phyloP scores from a whole-genome alignment of 768 basidiomycete genomes.

The Pleurotus tuber-regium region DNA sequence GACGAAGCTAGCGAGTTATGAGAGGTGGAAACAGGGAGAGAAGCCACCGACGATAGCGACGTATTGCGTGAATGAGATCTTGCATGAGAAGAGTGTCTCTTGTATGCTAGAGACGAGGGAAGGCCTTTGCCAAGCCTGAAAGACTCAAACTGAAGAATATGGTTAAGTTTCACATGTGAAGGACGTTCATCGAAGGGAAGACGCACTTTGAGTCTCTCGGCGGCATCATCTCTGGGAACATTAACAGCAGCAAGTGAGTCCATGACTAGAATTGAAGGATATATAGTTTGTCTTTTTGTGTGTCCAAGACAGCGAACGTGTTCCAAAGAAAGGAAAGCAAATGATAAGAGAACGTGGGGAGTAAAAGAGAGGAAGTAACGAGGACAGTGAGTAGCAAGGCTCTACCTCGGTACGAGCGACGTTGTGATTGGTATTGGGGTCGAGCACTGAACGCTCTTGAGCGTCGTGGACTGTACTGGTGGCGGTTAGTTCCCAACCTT shows the following conservation, averaged over 20 bases:
- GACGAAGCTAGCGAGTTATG: conserved; percentile 33
- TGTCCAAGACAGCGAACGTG: conserved; percentile 4
- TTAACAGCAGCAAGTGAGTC: conserved; percentile 23
- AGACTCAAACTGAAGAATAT: conserved; percentile 54
- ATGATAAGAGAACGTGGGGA: conserved; percentile 21
- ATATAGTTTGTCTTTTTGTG: conserved; percentile 8
- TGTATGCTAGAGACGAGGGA: conserved; percentile 27
- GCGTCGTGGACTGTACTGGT: conserved; percentile 11
- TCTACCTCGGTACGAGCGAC: conserved; percentile 10
- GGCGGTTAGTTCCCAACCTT: conserved; percentile 11
- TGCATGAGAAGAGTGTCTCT: conserved; percentile 46
- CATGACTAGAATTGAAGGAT: conserved; percentile 21
- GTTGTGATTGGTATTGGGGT: conserved; percentile 9
- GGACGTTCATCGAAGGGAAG: neutral
- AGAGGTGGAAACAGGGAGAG: conserved; percentile 39
- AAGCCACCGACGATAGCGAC: conserved; percentile 49
- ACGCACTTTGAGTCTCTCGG: conserved; percentile 41
- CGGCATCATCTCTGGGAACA: conserved; percentile 29
- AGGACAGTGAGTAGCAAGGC: conserved; percentile 13
- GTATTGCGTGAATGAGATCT: conserved; percentile 74
- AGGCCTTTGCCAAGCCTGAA: conserved; percentile 65
- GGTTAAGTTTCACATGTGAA: neutral
- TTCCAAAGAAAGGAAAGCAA: conserved; percentile 20
- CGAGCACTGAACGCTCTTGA: neutral
- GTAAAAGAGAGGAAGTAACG: conserved; percentile 35